Conservation (phyloP, 768 basidiomycete genomes). For the Cystobasidium tubakii region DNA sequence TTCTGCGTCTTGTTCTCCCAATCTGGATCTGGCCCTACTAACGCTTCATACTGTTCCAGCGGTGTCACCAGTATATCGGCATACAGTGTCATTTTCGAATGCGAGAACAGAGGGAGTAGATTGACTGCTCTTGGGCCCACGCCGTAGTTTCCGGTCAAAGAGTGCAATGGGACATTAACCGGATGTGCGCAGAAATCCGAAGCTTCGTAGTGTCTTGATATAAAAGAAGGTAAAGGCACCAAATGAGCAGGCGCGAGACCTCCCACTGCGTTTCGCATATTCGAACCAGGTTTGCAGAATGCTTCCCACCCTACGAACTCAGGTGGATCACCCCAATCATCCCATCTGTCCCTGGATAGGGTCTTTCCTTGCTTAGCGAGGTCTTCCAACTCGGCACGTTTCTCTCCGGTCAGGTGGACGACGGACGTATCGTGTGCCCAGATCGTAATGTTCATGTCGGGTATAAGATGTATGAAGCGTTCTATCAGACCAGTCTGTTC, state of each 20-base stretch:
- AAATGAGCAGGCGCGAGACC: conserved; percentile 21
- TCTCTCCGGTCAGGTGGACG: conserved; percentile 35
- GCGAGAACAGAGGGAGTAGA: conserved; percentile 44
- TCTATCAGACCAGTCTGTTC: conserved; percentile 34
- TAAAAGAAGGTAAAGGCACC: conserved; percentile 38
- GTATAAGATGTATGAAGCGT: conserved; percentile 40
- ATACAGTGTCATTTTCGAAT: conserved; percentile 41
- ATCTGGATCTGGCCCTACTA: conserved; percentile 40
- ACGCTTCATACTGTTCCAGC: conserved; percentile 45
- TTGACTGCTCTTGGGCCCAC: conserved; percentile 43
- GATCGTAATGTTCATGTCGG: conserved; percentile 44
- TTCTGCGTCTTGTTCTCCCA: conserved; percentile 51
- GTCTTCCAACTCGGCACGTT: conserved; percentile 24
- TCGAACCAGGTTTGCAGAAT: conserved; percentile 38
- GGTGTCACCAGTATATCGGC: conserved; percentile 47
- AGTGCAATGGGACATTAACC: conserved; percentile 27
- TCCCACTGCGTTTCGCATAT: conserved; percentile 33
- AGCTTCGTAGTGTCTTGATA: conserved; percentile 44
- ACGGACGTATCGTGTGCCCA: conserved; percentile 44
- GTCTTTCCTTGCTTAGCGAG: conserved; percentile 19
- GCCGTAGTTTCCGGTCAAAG: conserved; percentile 38
- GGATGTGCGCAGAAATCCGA: conserved; percentile 50
- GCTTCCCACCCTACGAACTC: conserved; percentile 43
- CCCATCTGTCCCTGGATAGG: background rate
- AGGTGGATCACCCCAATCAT: conserved; percentile 35